A percentile compares a stretch with the other conserved stretches of the same genome.
phyloP scores from a whole-genome alignment of 1,284 basidiomycete genomes.

The Heliocybe sulcata region DNA sequence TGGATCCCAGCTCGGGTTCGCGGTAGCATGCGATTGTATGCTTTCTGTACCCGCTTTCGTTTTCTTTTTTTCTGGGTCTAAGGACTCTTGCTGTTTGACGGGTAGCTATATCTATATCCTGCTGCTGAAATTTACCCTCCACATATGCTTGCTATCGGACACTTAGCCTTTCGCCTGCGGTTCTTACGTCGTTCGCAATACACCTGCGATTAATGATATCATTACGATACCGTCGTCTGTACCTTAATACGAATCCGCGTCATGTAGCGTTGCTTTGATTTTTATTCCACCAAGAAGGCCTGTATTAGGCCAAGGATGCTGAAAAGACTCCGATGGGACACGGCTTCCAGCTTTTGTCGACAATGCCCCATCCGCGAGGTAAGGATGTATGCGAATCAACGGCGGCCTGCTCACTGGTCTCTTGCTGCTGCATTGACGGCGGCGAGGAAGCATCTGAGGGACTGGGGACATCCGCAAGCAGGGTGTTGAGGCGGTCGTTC shows the following conservation, averaged over 20 bases:
- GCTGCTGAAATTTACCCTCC: background rate
- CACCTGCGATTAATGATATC: background rate
- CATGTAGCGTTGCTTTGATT: no score
- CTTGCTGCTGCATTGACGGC: background rate
- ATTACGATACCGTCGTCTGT: background rate
- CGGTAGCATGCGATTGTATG: background rate
- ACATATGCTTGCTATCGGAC: background rate
- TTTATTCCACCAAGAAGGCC: background rate
- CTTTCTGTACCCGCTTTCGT: background rate
- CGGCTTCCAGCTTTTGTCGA: slow-evolving; percentile 46
- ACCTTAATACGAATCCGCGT: background rate
- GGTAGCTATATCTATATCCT: background rate
- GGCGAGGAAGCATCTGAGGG: background rate
- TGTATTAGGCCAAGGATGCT: background rate
- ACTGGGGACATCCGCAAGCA: slow-evolving; percentile 17
- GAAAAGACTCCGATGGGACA: slow-evolving; percentile 59
- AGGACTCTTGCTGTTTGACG: no score
- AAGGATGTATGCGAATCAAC: slow-evolving; percentile 2
- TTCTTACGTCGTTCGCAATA: background rate
- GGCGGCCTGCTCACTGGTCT: background rate
- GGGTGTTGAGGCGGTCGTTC: slow-evolving; percentile 39
- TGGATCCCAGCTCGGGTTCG: background rate
- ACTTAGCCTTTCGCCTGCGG: background rate
- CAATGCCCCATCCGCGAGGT: slow-evolving; percentile 43
- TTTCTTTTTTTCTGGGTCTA: background rate